Evolutionary conservation across 179 eudicot species (phyloP), one percentile per base, ranked within the genome.

Genomic region (Amaranthus tricolor): DNA sequence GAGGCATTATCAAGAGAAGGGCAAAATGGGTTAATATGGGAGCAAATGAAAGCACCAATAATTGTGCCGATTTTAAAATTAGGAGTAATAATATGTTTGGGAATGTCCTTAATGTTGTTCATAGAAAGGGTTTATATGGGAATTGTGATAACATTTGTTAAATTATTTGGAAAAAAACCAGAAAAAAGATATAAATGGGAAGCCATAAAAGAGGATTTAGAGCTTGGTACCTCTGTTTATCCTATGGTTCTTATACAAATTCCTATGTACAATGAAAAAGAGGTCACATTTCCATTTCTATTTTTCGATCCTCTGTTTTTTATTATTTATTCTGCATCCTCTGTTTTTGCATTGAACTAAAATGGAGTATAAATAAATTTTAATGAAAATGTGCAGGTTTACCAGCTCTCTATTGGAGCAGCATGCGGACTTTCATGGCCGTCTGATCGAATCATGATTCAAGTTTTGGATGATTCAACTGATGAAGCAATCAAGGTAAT

Each of bases 391-490:
- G 20, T 24, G 59, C 47, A 92, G 97, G 97, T 92, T 31, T 92
- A 89, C 83, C 97, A 92, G 74, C 85, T 90, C n/a, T 89, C 97
- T 0, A 92, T 92, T 69, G 93, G 97, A 64, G 96, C 96, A 69
- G 97, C 94, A 6, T 92, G 96, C 77, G 93, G 96, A 21, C 97
- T 92, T 78, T 92, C 93, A 24, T 92, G 97, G 97, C 96, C 96
- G 20, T 92, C 97, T 21, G 90, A 92, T 82, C 82, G 97, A 0
- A 87, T 92, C 79, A 90, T 92, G 56, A 79, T 92, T 73, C 97
- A 92, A 88, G 92, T 92, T 74, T 86, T 92, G 43, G 97, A 92
- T 76, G 96, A 92, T 78, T 92, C 97, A 69, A 92, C 97, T 0
- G 93, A 92, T 73, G 85, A 86, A 17, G 59, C 77, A 0, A 84